phyloP scores from a whole-genome alignment of 768 basidiomycete genomes.

The Suillus brevipes region DNA sequence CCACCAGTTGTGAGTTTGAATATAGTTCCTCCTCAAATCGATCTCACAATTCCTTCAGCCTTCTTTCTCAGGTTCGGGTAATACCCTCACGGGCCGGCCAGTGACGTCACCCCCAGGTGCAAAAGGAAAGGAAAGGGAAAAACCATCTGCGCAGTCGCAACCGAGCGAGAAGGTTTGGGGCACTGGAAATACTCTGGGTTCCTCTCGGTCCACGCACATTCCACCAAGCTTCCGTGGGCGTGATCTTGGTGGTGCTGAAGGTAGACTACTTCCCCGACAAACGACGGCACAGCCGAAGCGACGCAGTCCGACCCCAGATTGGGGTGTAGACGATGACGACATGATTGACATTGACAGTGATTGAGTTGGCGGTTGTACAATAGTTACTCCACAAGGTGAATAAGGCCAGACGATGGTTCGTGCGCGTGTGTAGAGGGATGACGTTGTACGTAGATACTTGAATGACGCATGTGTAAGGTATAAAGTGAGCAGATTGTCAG shows the following conservation, averaged over 20 bases:
- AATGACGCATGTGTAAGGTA: slow-evolving; percentile 8
- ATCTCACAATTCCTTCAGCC: slow-evolving; percentile 26
- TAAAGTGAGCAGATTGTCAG: not conserved
- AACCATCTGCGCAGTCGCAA: slow-evolving; percentile 34
- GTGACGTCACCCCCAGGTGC: slow-evolving; percentile 39
- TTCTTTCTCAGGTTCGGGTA: slow-evolving; percentile 67
- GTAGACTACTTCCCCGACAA: slow-evolving; percentile 48
- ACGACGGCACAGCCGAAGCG: slow-evolving; percentile 39
- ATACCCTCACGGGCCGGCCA: slow-evolving; percentile 60
- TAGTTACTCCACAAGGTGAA: slow-evolving; percentile 2
- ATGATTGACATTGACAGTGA: slow-evolving; percentile 87
- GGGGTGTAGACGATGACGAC: slow-evolving; percentile 82
- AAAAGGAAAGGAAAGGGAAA: slow-evolving; percentile 54
- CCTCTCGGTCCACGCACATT: slow-evolving; percentile 32
- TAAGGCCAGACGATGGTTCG: not conserved
- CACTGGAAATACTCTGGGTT: slow-evolving; percentile 52
- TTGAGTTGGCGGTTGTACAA: slow-evolving; percentile 45
- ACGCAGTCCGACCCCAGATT: slow-evolving; percentile 76
- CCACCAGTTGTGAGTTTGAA: slow-evolving; percentile 29
- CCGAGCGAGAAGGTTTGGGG: slow-evolving; percentile 40
- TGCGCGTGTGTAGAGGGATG: not conserved
- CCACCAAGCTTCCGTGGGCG: slow-evolving; percentile 36
- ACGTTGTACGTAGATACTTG: not conserved
- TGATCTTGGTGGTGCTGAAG: slow-evolving; percentile 50
- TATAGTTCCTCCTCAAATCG: not conserved